Conservation (phyloP, 139 green algal genomes). For the Chlamydomonas schloesseri region DNA sequence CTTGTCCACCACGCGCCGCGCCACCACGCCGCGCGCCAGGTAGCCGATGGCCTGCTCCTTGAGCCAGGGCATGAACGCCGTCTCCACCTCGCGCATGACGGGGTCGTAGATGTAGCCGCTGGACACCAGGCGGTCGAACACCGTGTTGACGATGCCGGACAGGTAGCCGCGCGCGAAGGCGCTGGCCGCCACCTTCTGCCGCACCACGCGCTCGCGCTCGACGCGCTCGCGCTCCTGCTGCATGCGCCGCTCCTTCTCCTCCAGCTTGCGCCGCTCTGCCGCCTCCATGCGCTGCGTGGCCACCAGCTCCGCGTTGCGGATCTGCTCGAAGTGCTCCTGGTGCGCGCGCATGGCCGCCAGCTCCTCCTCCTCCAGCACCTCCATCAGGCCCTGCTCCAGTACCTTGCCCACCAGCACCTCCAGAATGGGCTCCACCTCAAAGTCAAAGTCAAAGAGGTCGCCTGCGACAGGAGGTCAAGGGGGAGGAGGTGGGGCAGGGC, state of each 20-base stretch:
- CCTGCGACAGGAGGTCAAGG: constrained; percentile 51
- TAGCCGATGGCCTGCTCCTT: constrained; percentile 65
- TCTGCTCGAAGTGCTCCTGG: constrained; percentile 85
- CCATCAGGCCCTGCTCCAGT: constrained; percentile 90
- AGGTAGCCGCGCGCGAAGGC: constrained; percentile 87
- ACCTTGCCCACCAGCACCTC: constrained; percentile 91
- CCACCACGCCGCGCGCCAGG: constrained; percentile 56
- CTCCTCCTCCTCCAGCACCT: constrained; percentile 94
- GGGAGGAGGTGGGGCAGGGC: not conserved
- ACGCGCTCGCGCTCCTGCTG: constrained; percentile 76
- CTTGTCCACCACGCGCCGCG: constrained; percentile 56
- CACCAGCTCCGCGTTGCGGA: constrained; percentile 85
- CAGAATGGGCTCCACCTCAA: constrained; percentile 91
- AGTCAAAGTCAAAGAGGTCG: constrained; percentile 94
- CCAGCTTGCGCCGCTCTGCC: constrained; percentile 82
- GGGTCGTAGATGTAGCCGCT: constrained; percentile 87
- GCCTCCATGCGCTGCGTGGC: constrained; percentile 89
- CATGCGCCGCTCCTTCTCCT: constrained; percentile 87
- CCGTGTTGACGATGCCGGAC: constrained; percentile 76
- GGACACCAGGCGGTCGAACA: constrained; percentile 77
- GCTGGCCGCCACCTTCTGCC: constrained; percentile 76
- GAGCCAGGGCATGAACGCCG: constrained; percentile 85
- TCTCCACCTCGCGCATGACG: constrained; percentile 80
- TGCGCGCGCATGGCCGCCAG: constrained; percentile 85
- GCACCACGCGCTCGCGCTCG: constrained; percentile 71